Conservation (phyloP, 75 land plant genomes). For the Cryptomeria japonica region DNA sequence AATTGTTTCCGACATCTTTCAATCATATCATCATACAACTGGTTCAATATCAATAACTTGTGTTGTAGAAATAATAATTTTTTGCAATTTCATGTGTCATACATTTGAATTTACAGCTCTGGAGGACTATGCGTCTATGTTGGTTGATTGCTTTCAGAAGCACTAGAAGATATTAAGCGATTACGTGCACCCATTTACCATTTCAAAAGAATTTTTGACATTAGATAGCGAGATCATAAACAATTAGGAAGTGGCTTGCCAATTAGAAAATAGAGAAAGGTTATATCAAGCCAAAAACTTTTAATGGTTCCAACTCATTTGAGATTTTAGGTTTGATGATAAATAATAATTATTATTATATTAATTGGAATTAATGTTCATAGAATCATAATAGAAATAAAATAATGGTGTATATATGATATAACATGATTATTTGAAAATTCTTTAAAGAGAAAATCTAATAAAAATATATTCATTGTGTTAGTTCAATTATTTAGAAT, state of each 20-base stretch:
- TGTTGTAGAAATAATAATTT: not conserved
- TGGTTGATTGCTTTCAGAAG: conserved; percentile 48
- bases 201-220: conserved; percentile 42
- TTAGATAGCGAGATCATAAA: not conserved
- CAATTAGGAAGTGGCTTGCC: not conserved
- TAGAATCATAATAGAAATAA: too few species aligned
- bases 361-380: too few species aligned
- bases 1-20: not conserved
- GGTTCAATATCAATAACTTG: not conserved
- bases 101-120: conserved; percentile 30
- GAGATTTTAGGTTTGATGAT: too few species aligned
- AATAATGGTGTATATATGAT: too few species aligned
- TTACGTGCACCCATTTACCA: conserved; percentile 58
- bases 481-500: too few species aligned
- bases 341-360: too few species aligned
- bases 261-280: not conserved
- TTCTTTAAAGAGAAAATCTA: too few species aligned
- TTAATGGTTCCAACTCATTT: too few species aligned
- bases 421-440: too few species aligned
- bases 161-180: conserved; percentile 45
- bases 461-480: too few species aligned
- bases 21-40: not conserved
- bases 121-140: conserved; percentile 58
- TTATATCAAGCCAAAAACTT: not conserved
- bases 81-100: not conserved